phyloP scores from a whole-genome alignment of 352 stramenopile genomes.

The Pythium pyrilobum region DNA sequence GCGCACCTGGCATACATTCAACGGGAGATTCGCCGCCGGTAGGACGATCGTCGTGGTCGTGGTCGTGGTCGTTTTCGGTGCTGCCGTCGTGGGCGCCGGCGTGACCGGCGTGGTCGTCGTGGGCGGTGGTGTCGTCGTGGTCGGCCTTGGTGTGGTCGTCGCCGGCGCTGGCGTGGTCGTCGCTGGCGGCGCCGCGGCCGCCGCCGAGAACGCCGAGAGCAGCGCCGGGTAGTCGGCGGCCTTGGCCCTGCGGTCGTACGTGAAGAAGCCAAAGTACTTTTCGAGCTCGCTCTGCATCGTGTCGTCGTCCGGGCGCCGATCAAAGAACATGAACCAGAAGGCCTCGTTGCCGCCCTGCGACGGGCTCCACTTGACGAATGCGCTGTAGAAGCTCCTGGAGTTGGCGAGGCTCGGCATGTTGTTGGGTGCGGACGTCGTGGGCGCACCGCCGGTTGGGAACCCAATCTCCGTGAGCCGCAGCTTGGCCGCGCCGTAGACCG shows the following conservation, averaged over 20 bases:
- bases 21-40: not conserved
- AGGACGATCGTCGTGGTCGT: slow-evolving; percentile 6
- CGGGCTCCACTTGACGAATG: slow-evolving; percentile 57
- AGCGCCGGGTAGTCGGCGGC: slow-evolving; percentile 31
- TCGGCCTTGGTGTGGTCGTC: slow-evolving; percentile 2
- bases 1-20: slow-evolving; percentile 15
- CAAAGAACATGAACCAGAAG: slow-evolving; percentile 85
- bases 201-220: slow-evolving; percentile 4
- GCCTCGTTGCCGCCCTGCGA: slow-evolving; percentile 31
- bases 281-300: slow-evolving; percentile 50
- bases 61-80: not conserved
- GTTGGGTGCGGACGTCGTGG: slow-evolving; percentile 26
- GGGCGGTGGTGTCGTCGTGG: not conserved
- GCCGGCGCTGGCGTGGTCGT: slow-evolving; percentile 5
- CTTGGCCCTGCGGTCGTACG: slow-evolving; percentile 33
- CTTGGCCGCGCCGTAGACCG: slow-evolving; percentile 40
- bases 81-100: slow-evolving; percentile 1
- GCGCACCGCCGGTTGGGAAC: slow-evolving; percentile 39
- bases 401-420: slow-evolving; percentile 51
- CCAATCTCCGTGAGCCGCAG: slow-evolving; percentile 64
- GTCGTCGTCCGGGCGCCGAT: slow-evolving; percentile 43
- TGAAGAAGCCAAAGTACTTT: slow-evolving; percentile 75
- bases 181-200: not conserved
- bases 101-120: not conserved
- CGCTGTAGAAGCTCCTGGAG: slow-evolving; percentile 52